Conservation (phyloP, 805 yeast genomes). For the Brettanomyces anomalus region DNA sequence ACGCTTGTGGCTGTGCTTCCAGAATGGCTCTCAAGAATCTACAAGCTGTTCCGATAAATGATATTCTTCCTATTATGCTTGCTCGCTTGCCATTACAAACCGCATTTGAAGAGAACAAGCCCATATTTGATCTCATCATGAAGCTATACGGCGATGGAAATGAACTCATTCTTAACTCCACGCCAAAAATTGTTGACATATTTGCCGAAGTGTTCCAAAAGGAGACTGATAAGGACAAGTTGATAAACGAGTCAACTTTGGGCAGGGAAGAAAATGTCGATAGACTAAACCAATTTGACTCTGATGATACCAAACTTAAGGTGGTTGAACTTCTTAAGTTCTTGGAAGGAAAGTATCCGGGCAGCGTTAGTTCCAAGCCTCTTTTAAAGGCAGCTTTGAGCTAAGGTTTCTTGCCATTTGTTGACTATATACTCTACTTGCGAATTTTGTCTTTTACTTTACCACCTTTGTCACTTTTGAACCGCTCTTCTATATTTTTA, state of each 20-base stretch:
- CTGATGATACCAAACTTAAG: constrained; percentile 52
- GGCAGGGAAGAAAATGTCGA: constrained; percentile 82
- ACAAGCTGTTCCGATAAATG: constrained; percentile 65
- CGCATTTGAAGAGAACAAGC: constrained; percentile 88
- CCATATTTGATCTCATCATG: constrained; percentile 72
- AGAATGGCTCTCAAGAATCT: constrained; percentile 75
- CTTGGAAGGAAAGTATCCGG: constrained; percentile 56
- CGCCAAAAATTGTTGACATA: constrained; percentile 55
- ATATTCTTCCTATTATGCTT: constrained; percentile 65
- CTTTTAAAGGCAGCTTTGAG: constrained; percentile 33
- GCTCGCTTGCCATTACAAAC: constrained; percentile 77
- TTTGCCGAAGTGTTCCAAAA: constrained; percentile 65
- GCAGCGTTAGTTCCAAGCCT: constrained; percentile 48
- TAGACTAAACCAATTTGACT: constrained; percentile 68
- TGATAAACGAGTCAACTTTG: constrained; percentile 64
- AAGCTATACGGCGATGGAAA: constrained; percentile 53
- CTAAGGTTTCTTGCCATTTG: background rate
- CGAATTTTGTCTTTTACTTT: background rate
- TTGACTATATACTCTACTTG: background rate
- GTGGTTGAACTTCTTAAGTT: constrained; percentile 66
- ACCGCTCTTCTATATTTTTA: too few species aligned
- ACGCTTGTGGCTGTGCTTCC: constrained; percentile 96
- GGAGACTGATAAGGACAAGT: constrained; percentile 64
- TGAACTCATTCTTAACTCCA: constrained; percentile 42
- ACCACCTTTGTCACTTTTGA: too few species aligned